phyloP scores from a whole-genome alignment of 805 yeast genomes.

The Ogataea chonburiensis region DNA sequence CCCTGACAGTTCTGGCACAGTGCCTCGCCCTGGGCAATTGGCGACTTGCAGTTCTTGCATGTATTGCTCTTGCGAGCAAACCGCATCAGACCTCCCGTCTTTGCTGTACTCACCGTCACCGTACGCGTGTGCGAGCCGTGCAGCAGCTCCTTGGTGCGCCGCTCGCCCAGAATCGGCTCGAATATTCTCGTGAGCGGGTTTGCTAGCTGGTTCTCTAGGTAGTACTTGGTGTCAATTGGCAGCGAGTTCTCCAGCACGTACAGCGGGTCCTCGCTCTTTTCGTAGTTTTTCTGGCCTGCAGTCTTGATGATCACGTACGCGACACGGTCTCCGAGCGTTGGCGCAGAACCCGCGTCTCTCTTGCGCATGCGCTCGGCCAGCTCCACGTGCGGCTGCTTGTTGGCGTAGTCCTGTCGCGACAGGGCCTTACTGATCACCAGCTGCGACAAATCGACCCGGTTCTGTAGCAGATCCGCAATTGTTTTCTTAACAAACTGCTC shows the following conservation, averaged over 20 bases:
- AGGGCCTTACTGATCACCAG: constrained; percentile 91
- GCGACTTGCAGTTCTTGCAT: constrained; percentile 86
- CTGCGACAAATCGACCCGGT: constrained; percentile 88
- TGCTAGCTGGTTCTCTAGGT: constrained; percentile 85
- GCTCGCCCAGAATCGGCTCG: constrained; percentile 91
- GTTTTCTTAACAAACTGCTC: constrained; percentile 80
- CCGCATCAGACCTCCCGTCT: constrained; percentile 80
- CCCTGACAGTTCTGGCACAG: constrained; percentile 76
- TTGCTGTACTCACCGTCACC: constrained; percentile 68
- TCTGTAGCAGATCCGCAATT: constrained; percentile 86
- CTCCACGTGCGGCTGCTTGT: constrained; percentile 96
- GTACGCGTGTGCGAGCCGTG: constrained; percentile 84
- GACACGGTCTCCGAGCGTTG: constrained; percentile 95
- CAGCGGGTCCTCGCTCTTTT: constrained; percentile 95
- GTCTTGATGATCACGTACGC: constrained; percentile 91
- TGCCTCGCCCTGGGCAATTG: constrained; percentile 51
- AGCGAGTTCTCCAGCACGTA: constrained; percentile 88
- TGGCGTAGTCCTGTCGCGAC: constrained; percentile 86
- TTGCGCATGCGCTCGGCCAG: constrained; percentile 93
- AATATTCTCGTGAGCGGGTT: constrained; percentile 92
- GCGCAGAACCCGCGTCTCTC: constrained; percentile 97
- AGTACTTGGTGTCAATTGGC: constrained; percentile 93
- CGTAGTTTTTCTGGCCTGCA: constrained; percentile 83
- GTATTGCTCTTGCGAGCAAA: constrained; percentile 87
- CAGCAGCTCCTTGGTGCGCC: constrained; percentile 73